A percentile compares a stretch with the other conserved stretches of the same genome.
Evolutionary conservation across 192 early-diverging fungal species (phyloP).

Genomic region (Linnemannia exigua): DNA sequence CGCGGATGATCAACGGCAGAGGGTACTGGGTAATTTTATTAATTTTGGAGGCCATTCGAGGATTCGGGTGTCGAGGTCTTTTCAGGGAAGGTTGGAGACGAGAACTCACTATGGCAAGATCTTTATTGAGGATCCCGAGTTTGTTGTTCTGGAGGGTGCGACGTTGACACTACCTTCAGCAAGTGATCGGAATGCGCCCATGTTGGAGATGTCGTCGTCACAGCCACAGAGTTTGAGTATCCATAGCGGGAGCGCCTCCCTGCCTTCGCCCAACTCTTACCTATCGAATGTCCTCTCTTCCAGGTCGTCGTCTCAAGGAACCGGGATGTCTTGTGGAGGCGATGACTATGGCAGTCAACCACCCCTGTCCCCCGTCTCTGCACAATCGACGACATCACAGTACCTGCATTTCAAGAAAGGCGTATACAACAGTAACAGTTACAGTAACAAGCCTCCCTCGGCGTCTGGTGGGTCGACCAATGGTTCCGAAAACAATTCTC

Average conservation of each 20-base stretch:
- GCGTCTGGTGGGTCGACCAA: slow-evolving; percentile 9
- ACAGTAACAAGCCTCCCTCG: neutral
- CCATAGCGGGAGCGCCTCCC: neutral
- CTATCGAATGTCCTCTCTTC: slow-evolving; percentile 27
- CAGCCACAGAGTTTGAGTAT: neutral
- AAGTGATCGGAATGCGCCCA: slow-evolving; percentile 17
- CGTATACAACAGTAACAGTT: neutral
- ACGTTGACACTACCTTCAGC: slow-evolving; percentile 33
- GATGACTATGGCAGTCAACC: slow-evolving; percentile 15
- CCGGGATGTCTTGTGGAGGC: slow-evolving; percentile 36
- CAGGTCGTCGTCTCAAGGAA: slow-evolving; percentile 27
- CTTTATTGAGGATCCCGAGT: slow-evolving; percentile 39
- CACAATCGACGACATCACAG: neutral
- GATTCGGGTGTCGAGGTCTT: slow-evolving; percentile 29
- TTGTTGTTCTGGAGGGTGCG: slow-evolving; percentile 33
- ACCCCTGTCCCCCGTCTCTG: neutral
- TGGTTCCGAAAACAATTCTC: slow-evolving; percentile 17
- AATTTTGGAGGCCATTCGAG: slow-evolving; percentile 42
- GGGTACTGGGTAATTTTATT: slow-evolving; percentile 46
- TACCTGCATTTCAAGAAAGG: neutral
- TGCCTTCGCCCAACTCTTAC: neutral
- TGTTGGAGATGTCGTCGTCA: neutral
- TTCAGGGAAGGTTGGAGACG: slow-evolving; percentile 37
- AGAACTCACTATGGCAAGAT: slow-evolving; percentile 55
- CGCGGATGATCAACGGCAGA: slow-evolving; percentile 16